These are phyloP conservation scores for Agapanthus africanus DNA, from an alignment of 106 monocot genomes.

Conservation along the genomic window DNA sequence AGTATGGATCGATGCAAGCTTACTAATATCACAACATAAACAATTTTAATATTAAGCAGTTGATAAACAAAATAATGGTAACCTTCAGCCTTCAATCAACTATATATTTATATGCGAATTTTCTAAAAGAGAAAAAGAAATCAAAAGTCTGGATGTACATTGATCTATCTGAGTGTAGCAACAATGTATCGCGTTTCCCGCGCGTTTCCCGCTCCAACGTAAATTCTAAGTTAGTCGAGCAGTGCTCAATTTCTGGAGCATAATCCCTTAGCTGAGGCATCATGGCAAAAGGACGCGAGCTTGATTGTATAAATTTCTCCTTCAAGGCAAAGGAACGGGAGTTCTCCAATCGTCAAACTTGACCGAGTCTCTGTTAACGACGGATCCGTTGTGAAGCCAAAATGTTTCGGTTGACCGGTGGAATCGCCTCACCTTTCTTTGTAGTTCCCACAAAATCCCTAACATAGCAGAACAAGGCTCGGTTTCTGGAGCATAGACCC, in stretches of 20 bases:
- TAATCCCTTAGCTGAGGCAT: conserved; percentile 84
- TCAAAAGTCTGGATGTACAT: conserved; percentile 75
- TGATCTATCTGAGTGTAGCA: conserved; percentile 70
- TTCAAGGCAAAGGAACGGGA: conserved; percentile 76
- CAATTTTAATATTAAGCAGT: too few relatives aligned
- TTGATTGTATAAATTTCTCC: too few relatives aligned
- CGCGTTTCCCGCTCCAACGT: conserved; percentile 82
- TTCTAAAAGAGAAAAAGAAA: too few relatives aligned
- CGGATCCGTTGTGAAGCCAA: conserved; percentile 80
- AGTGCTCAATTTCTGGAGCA: conserved; percentile 56
- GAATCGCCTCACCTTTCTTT: conserved; percentile 70
- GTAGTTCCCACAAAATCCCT: conserved; percentile 87
- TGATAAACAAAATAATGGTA: too few relatives aligned
- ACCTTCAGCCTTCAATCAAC: too few relatives aligned
- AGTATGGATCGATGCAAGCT: too few relatives aligned
- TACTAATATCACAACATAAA: too few relatives aligned
- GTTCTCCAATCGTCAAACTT: conserved; percentile 71
- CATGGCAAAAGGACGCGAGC: too few relatives aligned
- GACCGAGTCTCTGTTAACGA: conserved; percentile 74
- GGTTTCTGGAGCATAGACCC: conserved; percentile 74
- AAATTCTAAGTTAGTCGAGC: conserved; percentile 77
- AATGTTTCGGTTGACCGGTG: conserved; percentile 94
- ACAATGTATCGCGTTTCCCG: conserved; percentile 90
- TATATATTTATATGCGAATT: too few relatives aligned
- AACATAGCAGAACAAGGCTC: conserved; percentile 71